A percentile compares a stretch with the other conserved stretches of the same genome.
phyloP scores from a whole-genome alignment of 305 asterid genomes.

The Fraxinus platypoda region DNA sequence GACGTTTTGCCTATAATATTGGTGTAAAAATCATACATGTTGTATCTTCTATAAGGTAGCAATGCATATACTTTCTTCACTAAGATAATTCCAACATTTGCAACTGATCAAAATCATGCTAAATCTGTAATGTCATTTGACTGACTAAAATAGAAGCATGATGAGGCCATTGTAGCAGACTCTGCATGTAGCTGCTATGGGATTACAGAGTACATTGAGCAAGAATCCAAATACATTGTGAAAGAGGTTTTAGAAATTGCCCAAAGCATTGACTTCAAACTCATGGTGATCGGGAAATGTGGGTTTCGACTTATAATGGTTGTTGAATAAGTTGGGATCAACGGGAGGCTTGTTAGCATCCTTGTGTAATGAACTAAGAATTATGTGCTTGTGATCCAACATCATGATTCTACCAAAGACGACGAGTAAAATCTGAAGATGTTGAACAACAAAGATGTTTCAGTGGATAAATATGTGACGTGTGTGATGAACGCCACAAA shows the following conservation, averaged over 20 bases:
- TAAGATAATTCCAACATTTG: too few relatives aligned
- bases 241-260: constrained; percentile 26
- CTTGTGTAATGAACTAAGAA: constrained; percentile 23
- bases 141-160: too few relatives aligned
- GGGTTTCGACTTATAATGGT: constrained; percentile 3
- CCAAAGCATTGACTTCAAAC: constrained; percentile 22
- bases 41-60: too few relatives aligned
- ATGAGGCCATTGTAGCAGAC: not conserved
- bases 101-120: too few relatives aligned
- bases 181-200: constrained; percentile 23
- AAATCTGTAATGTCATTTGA: too few relatives aligned
- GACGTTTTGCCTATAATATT: too few relatives aligned
- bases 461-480: too few relatives aligned
- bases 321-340: constrained; percentile 32
- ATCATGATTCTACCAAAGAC: too few relatives aligned
- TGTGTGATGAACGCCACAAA: not conserved
- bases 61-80: too few relatives aligned
- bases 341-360: constrained; percentile 37
- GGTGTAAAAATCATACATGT: too few relatives aligned
- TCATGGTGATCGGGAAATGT: constrained; percentile 34
- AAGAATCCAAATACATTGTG: constrained; percentile 7
- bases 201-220: constrained; percentile 20
- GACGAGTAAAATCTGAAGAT: too few relatives aligned
- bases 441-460: too few relatives aligned
- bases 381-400: constrained; percentile 23